Evolutionary conservation across 106 monocot species (phyloP), one percentile per base, ranked within the genome.

Genomic region (Agapanthus africanus): DNA sequence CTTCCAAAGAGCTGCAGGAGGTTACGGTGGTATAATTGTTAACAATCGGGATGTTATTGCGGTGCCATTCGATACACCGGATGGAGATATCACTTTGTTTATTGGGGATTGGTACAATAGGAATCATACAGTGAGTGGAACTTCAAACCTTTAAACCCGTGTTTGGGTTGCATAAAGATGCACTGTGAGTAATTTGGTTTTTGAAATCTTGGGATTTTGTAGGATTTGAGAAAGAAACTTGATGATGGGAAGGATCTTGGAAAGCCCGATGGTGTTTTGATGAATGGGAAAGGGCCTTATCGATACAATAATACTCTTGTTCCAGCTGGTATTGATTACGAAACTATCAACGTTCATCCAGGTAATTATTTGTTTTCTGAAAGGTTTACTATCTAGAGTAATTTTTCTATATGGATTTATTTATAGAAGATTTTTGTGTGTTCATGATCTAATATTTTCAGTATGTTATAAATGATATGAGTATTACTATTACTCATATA

Each of bases 21-120:
- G 95, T 3, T 91, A 73, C 44, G 95, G 95, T 42, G 80, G 78
- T 4, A 74, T 95, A 37, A 88, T 61, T 13, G 67, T 95, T 22
- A 88, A 95, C 40, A 88, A 91, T 36, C 78, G 95, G 8, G 66
- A 32, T 7, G 77, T 81, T 1, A 79, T 95, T 34, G 19, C 88
- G 6, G 85, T 91, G 37, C 95, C 95, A 22, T 91, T 88, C 47
- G 78, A 71, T 10, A 44, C 52, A 10, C 95, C 91, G 0, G 79
- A 88, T 52, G 88, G 86, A 11, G 95, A 95, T 31, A 54, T 95
- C 71, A 83, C 75, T 36, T 44, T 95, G 22, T 83, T 95, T 62
- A 82, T 91, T 16, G 91, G 91, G 6, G 95, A 95, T 56, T 95
- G 95, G 95, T 95, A 81, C 78, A 91, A 50, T 26, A 83, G 68